Percentiles rank a stretch among this genome's conserved stretches.
phyloP scores from a whole-genome alignment of 345 rosid genomes.

The Adansonia digitata region DNA sequence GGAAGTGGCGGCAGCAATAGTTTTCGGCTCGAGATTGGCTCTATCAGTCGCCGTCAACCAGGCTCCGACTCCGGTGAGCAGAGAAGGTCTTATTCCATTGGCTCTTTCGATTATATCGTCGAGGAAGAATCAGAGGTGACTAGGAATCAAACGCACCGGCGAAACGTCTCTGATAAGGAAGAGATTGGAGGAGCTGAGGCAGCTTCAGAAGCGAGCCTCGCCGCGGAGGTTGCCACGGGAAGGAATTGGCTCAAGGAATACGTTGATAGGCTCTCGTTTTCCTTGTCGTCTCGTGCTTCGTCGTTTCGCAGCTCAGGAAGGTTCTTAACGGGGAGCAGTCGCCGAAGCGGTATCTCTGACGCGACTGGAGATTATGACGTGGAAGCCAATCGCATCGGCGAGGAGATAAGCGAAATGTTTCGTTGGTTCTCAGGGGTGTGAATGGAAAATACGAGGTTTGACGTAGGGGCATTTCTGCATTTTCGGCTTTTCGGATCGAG shows the following conservation, averaged over 20 bases:
- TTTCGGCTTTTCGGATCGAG: not conserved
- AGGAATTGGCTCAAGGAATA: conserved; percentile 82
- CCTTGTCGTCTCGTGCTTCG: conserved; percentile 58
- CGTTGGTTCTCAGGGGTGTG: no score
- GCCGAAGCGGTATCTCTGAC: conserved; percentile 46
- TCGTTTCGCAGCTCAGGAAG: conserved; percentile 81
- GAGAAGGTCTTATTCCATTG: conserved; percentile 62
- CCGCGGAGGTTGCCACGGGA: conserved; percentile 51
- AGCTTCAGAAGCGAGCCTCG: conserved; percentile 37
- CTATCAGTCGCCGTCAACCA: conserved; percentile 54
- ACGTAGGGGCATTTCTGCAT: not conserved
- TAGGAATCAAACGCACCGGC: conserved; percentile 33
- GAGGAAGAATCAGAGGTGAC: conserved; percentile 65
- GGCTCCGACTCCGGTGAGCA: conserved; percentile 23
- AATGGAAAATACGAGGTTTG: no score
- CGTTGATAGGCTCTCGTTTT: conserved; percentile 64
- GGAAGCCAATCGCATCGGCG: conserved; percentile 59
- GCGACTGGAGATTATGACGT: conserved; percentile 53
- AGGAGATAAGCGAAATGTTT: conserved; percentile 88
- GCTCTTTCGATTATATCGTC: conserved; percentile 77
- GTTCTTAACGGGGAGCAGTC: conserved; percentile 70
- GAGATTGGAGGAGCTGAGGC: conserved; percentile 26
- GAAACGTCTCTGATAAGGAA: conserved; percentile 52
- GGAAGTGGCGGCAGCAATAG: conserved; percentile 34
- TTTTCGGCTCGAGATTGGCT: conserved; percentile 86